These are phyloP conservation scores for Eleusine indica DNA, from an alignment of 176 grass and related monocot species.

Conservation along the genomic window DNA sequence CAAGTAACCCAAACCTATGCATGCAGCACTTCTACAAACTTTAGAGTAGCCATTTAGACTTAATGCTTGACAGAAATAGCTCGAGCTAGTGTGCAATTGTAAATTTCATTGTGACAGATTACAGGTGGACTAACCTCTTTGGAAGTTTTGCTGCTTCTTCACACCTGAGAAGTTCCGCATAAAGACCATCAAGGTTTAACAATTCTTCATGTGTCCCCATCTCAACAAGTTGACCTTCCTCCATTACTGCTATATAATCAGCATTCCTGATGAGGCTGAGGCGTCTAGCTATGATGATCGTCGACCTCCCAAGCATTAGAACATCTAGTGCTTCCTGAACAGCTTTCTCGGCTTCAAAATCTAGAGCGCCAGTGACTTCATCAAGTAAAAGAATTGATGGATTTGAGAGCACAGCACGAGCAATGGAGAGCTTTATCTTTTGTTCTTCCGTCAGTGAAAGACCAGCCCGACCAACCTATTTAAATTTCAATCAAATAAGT, in stretches of 20 bases:
- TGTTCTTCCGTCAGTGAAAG: conserved; percentile 89
- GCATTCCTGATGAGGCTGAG: conserved; percentile 97
- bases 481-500: conserved; percentile 27
- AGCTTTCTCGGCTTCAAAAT: conserved; percentile 97
- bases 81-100: neutral
- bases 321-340: conserved; percentile 94
- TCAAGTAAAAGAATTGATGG: conserved; percentile 92
- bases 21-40: conserved; percentile 19
- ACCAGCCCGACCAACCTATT: conserved; percentile 88
- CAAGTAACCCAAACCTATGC: neutral
- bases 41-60: conserved; percentile 6
- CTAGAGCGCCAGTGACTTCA: conserved; percentile 95
- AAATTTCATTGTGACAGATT: conserved; percentile 22
- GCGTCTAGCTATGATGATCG: conserved; percentile 95
- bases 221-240: conserved; percentile 97
- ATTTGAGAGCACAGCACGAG: conserved; percentile 96
- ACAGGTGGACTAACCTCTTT: conserved; percentile 71
- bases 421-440: conserved; percentile 98
- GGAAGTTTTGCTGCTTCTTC: conserved; percentile 95
- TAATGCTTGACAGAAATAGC: conserved; percentile 31
- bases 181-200: conserved; percentile 88
- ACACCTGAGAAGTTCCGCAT: conserved; percentile 91
- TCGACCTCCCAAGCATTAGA: conserved; percentile 91
- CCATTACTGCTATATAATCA: conserved; percentile 99
- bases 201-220: conserved; percentile 99